Base-by-base conservation (phyloP, 768 basidiomycete species). In the Russula earlei region DNA sequence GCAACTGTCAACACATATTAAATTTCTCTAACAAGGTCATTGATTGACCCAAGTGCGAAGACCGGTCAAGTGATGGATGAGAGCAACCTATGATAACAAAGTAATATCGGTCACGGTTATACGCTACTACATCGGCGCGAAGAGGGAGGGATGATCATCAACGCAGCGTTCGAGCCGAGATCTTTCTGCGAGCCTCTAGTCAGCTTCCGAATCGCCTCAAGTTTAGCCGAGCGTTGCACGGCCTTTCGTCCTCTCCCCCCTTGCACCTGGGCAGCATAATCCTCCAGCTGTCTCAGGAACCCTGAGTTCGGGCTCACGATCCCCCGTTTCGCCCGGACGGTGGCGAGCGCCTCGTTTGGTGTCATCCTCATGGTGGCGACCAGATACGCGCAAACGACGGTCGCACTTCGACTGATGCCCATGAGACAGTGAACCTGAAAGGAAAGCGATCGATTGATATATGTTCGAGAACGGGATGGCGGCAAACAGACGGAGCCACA, bases 351-450 rank as follows among this genome's bases (percentile, higher is more conserved):
- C 24, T 65, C 61, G 19, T 60, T 36, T 37, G 66, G 54, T 15
- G 68, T 63, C 66, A 70, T 67, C 33, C 36, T 20, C 37, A 31
- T 58, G 27, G 66, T 60, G 5, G 63, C 68, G 50, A 71, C 61
- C 48, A 71, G 71, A 69, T 87, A 90, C 50, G 86, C 88, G 60
- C 84, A 84, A 4, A 89, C 81, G 40, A 89, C 77, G 3, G 85
- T 88, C 0, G 87, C 79, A 42, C 85, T 86, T 24, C 88, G 77
- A 61, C 84, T 87, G 52, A 89, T 75, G 38, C 88, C 88, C 68
- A 83, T 80, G 42, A 83, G 68, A 67, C 88, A 90, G 67, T 91
- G 88, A 14, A 90, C 84, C 85, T 88, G 27, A 29, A 41, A 37
- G 1, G 4, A 20, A 7, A 27, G 19, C 6, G 5, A 14, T 38